phyloP scores from a whole-genome alignment of 345 rosid genomes.

The Geranium brycei region DNA sequence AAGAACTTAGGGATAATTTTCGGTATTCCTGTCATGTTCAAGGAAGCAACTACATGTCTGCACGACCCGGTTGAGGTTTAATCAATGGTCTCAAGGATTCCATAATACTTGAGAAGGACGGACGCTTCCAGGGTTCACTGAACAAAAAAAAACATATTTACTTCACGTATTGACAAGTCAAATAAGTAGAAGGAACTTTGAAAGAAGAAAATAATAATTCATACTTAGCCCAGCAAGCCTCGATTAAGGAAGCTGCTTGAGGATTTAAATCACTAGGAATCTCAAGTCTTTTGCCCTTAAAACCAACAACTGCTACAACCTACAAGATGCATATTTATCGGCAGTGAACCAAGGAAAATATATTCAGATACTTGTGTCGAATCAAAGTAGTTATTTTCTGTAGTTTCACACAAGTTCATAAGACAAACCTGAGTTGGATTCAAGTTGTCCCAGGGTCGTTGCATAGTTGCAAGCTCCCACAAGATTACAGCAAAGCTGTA shows the following conservation, averaged over 20 bases:
- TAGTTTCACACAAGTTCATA: background rate
- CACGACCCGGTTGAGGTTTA: slow-evolving; percentile 42
- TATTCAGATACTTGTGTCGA: background rate
- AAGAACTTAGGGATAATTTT: background rate
- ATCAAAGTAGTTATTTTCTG: no score
- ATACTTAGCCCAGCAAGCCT: slow-evolving; percentile 82
- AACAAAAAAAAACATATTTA: slow-evolving; percentile 12
- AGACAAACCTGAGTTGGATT: slow-evolving; percentile 90
- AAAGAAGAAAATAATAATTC: background rate
- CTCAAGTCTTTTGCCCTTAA: slow-evolving; percentile 80
- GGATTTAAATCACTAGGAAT: slow-evolving; percentile 77
- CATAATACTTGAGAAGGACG: slow-evolving; percentile 78
- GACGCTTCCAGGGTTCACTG: slow-evolving; percentile 97
- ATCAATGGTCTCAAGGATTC: slow-evolving; percentile 65
- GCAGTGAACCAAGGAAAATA: background rate
- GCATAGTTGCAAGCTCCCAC: slow-evolving; percentile 96
- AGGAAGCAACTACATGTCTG: slow-evolving; percentile 36
- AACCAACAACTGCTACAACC: slow-evolving; percentile 99
- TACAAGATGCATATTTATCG: slow-evolving; percentile 12
- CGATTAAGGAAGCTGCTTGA: slow-evolving; percentile 67
- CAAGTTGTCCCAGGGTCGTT: slow-evolving; percentile 90
- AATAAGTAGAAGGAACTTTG: background rate
- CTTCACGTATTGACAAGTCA: slow-evolving; percentile 4
- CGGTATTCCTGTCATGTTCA: slow-evolving; percentile 10
- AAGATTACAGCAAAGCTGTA: slow-evolving; percentile 94